phyloP scores from a whole-genome alignment of 208 protist species.

The Wallacemonas sp. region DNA sequence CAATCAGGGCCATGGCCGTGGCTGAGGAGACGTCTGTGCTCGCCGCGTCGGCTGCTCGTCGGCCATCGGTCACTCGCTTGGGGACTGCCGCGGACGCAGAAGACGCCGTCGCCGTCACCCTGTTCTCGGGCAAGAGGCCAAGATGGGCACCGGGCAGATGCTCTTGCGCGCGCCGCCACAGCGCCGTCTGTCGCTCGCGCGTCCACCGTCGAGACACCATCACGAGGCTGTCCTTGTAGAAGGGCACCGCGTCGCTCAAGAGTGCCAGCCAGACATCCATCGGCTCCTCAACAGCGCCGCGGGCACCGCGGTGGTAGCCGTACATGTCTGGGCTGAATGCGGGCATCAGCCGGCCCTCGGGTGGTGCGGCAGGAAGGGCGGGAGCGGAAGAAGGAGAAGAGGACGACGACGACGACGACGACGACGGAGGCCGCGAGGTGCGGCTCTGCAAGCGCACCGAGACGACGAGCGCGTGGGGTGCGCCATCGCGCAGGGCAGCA shows the following conservation, averaged over 20 bases:
- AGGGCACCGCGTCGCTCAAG: conserved; percentile 73
- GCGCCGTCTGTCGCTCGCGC: conserved; percentile 19
- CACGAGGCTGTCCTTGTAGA: conserved; percentile 68
- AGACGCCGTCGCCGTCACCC: neutral
- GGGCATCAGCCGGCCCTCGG: conserved; percentile 30
- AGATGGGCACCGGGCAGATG: conserved; percentile 60
- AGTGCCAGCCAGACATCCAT: conserved; percentile 74
- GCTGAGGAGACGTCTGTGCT: neutral
- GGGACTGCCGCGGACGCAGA: too few relatives aligned
- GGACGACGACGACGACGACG: conserved; percentile 6
- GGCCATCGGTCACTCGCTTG: too few relatives aligned
- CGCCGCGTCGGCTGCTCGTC: neutral
- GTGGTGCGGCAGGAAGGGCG: neutral
- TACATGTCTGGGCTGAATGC: conserved; percentile 54
- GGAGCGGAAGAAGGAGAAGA: conserved; percentile 12
- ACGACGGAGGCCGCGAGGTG: too few relatives aligned
- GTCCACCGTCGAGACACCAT: conserved; percentile 53
- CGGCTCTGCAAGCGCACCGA: too few relatives aligned
- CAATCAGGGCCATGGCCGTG: neutral
- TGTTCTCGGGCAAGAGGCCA: conserved; percentile 19
- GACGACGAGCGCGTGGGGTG: too few relatives aligned
- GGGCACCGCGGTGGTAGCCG: conserved; percentile 41
- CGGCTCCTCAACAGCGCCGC: conserved; percentile 60
- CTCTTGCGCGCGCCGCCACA: conserved; percentile 41
- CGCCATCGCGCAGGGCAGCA: too few relatives aligned